phyloP scores from a whole-genome alignment of 768 basidiomycete genomes.

The Sporobolomyces pararoseus region DNA sequence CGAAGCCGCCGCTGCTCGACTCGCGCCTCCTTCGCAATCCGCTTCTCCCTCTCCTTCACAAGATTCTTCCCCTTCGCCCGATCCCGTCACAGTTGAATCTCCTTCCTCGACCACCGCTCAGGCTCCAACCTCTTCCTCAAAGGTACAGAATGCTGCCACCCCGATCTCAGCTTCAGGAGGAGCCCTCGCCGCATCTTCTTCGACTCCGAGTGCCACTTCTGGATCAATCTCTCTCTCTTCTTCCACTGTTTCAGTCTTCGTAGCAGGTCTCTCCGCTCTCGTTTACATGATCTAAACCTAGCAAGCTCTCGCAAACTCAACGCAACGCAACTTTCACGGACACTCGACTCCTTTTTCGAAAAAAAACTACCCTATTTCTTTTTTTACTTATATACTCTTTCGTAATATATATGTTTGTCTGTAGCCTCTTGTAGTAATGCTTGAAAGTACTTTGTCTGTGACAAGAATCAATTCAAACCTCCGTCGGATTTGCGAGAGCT shows the following conservation, averaged over 20 bases:
- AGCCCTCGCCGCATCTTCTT: no score
- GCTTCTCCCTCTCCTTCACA: constrained; percentile 2
- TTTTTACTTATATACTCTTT: no score
- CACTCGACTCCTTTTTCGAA: no score
- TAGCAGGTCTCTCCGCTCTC: neutral
- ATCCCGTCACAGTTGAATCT: no score
- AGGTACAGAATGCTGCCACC: neutral
- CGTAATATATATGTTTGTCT: no score
- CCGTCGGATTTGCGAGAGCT: no score
- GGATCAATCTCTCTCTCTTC: neutral
- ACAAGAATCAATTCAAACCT: no score
- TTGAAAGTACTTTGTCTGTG: no score
- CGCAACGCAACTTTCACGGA: no score
- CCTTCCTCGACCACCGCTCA: neutral
- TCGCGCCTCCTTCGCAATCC: neutral
- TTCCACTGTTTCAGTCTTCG: neutral
- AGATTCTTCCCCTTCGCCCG: neutral
- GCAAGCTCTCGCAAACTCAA: no score
- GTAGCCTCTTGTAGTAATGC: no score
- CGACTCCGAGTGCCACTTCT: neutral
- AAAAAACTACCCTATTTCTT: no score
- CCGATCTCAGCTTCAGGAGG: neutral
- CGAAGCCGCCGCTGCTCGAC: neutral
- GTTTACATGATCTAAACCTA: neutral
- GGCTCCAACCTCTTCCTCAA: neutral